Evolutionary conservation across 2,329 filamentous ascomycete genomes (phyloP), one percentile per base, ranked within the genome.

Genomic region (Paecilomyces niveus): DNA sequence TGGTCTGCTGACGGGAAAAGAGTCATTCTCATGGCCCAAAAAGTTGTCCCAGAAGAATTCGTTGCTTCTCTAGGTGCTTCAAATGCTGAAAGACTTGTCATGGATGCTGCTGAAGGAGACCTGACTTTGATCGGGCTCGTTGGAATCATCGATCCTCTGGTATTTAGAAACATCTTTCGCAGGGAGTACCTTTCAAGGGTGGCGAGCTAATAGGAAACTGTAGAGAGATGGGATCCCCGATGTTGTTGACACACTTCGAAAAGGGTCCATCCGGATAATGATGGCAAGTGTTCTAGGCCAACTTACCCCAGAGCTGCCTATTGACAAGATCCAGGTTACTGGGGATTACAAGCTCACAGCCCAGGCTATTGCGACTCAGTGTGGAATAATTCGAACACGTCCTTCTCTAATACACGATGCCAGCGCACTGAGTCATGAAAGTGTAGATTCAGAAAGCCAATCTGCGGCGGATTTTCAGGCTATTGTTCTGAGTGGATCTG

Each of bases 321-420:
- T 21, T 26, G 5, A 52, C 22, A 15, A 1, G 57, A 26, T 7
- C 52, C 22, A 82, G 81, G 81, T 92, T 0, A 92, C 89, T 1
- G 88, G 89, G 9, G 89, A 92, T 67, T 91, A 89, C 68, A 86
- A 86, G 26, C 80, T 91, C 15, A 92, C 89, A 0, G 89, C 89
- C 0, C 80, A 85, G 61, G 86, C 88, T 1, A 91, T 92, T 61
- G 88, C 89, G 0, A 78, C 82, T 2, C 84, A 90, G 57, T 89
- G 87, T 60, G 86, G 88, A 8, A 90, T 91, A 67, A 80, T 92
- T 56, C 87, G 80, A 1, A 80, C 78, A 50, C 74, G 76, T 0
- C 70, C 71, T 1, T 64, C 70, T 9, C 65, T 74, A 1, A 77
- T 88, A 3, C 81, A 89, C 61, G 76, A 81, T 45, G 74, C 83